phyloP scores from a whole-genome alignment of 1,139 yeast genomes.

The Yamadazyma conglobata region DNA sequence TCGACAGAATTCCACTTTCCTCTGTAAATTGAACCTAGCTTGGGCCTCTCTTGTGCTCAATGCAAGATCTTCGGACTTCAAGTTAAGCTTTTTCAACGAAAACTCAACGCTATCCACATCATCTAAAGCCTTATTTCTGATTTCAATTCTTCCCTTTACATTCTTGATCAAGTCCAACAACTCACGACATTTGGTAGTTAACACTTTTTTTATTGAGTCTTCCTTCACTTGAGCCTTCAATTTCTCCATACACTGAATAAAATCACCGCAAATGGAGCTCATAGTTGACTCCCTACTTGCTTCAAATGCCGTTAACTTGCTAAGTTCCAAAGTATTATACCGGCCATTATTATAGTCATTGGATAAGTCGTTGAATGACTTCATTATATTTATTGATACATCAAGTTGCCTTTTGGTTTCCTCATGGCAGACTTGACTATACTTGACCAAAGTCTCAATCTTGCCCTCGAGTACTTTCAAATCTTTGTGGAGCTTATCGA shows the following conservation, averaged over 20 bases:
- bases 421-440: conserved; percentile 7
- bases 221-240: conserved; percentile 11
- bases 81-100: conserved; percentile 22
- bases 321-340: conserved; percentile 10
- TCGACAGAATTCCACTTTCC: conserved; percentile 27
- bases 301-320: conserved; percentile 11
- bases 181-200: conserved; percentile 6
- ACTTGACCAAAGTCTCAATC: conserved; percentile 20
- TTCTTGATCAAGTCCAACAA: conserved; percentile 20
- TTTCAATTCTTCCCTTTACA: conserved; percentile 27
- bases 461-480: conserved; percentile 11
- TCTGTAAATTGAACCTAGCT: conserved; percentile 26
- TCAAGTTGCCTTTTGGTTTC: conserved; percentile 11
- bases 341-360: conserved; percentile 27
- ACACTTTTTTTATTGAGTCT: conserved; percentile 19
- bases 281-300: conserved; percentile 5
- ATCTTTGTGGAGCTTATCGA: conserved; percentile 22
- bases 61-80: conserved; percentile 20
- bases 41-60: conserved; percentile 30
- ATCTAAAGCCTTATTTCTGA: conserved; percentile 28
- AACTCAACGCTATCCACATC: conserved; percentile 34
- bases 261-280: conserved; percentile 4
- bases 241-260: conserved; percentile 3
- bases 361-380: conserved; percentile 19
- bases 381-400: conserved; percentile 18